phyloP scores from a whole-genome alignment of 106 monocot genomes.

The Dioscorea dumetorum region DNA sequence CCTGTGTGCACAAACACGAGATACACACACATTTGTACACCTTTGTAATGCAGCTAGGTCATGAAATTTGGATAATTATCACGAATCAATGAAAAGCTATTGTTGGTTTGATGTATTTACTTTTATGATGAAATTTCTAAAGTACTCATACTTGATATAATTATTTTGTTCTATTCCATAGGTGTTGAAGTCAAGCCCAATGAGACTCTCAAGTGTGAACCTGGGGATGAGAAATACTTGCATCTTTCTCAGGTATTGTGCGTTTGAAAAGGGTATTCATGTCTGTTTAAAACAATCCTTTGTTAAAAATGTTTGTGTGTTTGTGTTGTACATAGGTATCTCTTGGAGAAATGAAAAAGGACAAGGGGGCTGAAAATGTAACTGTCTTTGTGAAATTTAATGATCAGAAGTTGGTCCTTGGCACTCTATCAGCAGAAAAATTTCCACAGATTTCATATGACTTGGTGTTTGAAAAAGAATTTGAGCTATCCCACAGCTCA shows the following conservation, averaged over 20 bases:
- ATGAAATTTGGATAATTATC: too few relatives aligned
- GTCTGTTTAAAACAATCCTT: background rate
- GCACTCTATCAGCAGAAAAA: constrained; percentile 50
- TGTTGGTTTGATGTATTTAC: background rate
- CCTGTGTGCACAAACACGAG: too few relatives aligned
- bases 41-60: too few relatives aligned
- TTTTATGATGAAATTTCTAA: background rate
- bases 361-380: constrained; percentile 30
- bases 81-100: background rate
- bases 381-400: constrained; percentile 44
- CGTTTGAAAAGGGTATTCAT: background rate
- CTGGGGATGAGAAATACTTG: constrained; percentile 26
- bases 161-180: constrained; percentile 1
- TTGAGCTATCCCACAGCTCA: constrained; percentile 66
- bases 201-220: constrained; percentile 28
- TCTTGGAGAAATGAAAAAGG: constrained; percentile 53
- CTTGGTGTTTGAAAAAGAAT: constrained; percentile 82
- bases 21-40: too few relatives aligned
- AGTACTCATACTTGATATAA: background rate
- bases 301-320: background rate
- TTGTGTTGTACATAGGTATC: constrained; percentile 30
- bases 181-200: constrained; percentile 49
- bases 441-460: constrained; percentile 58
- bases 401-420: constrained; percentile 59
- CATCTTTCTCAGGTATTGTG: constrained; percentile 40